A percentile compares a stretch with the other conserved stretches of the same genome.
Conservation (phyloP, 2,329 filamentous ascomycete genomes). For the Cadophora malorum region DNA sequence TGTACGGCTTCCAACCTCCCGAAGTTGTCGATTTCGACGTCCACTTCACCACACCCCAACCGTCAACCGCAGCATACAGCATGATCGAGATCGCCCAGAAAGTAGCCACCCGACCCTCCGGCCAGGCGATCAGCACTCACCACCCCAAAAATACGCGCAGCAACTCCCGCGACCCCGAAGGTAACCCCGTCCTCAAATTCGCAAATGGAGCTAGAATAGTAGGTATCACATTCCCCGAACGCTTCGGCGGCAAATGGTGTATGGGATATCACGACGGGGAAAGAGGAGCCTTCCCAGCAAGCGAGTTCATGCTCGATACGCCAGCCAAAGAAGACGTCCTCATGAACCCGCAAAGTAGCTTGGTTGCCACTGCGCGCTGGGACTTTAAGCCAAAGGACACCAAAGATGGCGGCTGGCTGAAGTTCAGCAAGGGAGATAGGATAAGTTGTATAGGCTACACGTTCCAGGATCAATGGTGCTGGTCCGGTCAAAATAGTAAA, state of each 20-base stretch:
- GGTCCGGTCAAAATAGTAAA: slow-evolving; percentile 41
- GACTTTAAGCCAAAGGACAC: slow-evolving; percentile 44
- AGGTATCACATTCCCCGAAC: slow-evolving; percentile 42
- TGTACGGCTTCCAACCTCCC: slow-evolving; percentile 39
- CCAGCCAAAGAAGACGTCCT: slow-evolving; percentile 39
- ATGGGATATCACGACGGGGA: slow-evolving; percentile 44
- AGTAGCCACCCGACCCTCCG: slow-evolving; percentile 38
- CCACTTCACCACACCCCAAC: slow-evolving; percentile 38
- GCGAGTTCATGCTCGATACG: slow-evolving; percentile 35
- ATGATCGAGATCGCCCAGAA: slow-evolving; percentile 39
- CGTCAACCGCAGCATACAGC: slow-evolving; percentile 31
- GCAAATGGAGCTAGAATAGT: slow-evolving; percentile 42
- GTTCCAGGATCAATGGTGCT: slow-evolving; percentile 44
- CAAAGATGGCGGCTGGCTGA: slow-evolving; percentile 42
- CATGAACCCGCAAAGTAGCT: slow-evolving; percentile 39
- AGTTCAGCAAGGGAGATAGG: slow-evolving; percentile 43
- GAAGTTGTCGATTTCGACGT: slow-evolving; percentile 43
- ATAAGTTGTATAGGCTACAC: slow-evolving; percentile 41
- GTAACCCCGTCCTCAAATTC: slow-evolving; percentile 40
- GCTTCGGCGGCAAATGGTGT: slow-evolving; percentile 42
- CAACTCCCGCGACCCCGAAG: slow-evolving; percentile 39
- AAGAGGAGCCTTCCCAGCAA: slow-evolving; percentile 41
- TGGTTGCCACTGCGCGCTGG: slow-evolving; percentile 42
- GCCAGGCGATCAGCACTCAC: slow-evolving; percentile 37
- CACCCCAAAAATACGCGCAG: slow-evolving; percentile 37